Evolutionary conservation across 495 filamentous ascomycete genomes (phyloP).

Genomic region (Penicillium antarcticum): DNA sequence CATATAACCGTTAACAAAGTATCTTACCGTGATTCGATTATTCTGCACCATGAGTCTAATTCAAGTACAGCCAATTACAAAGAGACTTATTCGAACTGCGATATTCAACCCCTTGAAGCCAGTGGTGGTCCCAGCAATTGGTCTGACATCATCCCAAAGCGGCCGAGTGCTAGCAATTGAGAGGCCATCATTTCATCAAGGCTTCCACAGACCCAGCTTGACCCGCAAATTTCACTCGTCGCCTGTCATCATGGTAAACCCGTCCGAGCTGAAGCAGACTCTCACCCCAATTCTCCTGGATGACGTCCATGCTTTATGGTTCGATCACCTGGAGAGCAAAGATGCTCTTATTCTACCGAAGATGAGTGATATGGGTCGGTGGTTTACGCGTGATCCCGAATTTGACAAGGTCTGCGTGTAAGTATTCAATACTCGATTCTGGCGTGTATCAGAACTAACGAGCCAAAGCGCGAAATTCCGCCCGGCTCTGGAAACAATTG

Average conservation of each 20-base stretch:
- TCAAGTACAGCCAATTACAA: neutral
- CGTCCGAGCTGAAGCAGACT: constrained; percentile 12
- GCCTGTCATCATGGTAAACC: neutral
- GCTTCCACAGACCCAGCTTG: neutral
- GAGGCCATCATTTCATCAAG: neutral
- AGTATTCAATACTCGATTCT: neutral
- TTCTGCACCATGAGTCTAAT: neutral
- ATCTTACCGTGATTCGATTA: too few species aligned
- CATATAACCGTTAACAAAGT: neutral
- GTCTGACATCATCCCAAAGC: neutral
- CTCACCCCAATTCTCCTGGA: constrained; percentile 21
- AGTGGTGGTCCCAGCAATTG: neutral
- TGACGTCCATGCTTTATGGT: constrained; percentile 23
- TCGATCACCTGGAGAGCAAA: constrained; percentile 15
- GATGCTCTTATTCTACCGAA: constrained; percentile 15
- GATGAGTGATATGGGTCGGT: constrained; percentile 18
- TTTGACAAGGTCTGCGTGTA: constrained; percentile 32
- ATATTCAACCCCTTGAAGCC: neutral
- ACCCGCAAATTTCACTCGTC: constrained; percentile 6
- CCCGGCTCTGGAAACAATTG: constrained; percentile 22
- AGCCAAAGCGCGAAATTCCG: constrained; percentile 21
- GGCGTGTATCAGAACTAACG: neutral
- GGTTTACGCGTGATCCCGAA: constrained; percentile 22
- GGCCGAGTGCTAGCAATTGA: neutral
- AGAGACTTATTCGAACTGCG: neutral